A percentile compares a stretch with the other conserved stretches of the same genome.
Evolutionary conservation across 805 yeast species (phyloP).

Genomic region (Dipodascus geniculatus): DNA sequence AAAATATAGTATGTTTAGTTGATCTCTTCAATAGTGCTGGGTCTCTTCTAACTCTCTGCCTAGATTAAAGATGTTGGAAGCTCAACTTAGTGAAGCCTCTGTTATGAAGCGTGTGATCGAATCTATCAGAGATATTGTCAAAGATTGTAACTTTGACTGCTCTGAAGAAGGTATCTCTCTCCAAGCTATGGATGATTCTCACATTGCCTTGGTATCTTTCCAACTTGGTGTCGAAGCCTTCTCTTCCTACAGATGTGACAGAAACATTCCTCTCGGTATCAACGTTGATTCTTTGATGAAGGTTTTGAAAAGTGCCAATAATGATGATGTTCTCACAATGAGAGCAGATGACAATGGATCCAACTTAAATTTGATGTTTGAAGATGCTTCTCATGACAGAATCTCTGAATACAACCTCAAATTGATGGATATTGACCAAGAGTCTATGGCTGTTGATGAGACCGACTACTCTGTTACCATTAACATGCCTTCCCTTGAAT

Average conservation of each 20-base stretch:
- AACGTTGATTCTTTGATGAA: conserved; percentile 81
- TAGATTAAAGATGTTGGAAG: conserved; percentile 71
- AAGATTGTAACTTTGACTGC: conserved; percentile 92
- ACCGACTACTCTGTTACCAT: conserved; percentile 81
- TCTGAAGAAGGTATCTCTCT: conserved; percentile 90
- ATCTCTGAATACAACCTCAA: conserved; percentile 85
- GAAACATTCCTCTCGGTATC: conserved; percentile 82
- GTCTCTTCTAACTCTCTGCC: not conserved
- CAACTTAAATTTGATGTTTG: conserved; percentile 68
- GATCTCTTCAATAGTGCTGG: too few species aligned
- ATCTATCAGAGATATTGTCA: conserved; percentile 88
- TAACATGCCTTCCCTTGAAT: conserved; percentile 78
- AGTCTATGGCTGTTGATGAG: conserved; percentile 85
- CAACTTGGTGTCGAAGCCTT: conserved; percentile 83
- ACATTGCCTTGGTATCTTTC: conserved; percentile 83
- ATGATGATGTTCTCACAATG: conserved; percentile 75
- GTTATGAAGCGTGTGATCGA: conserved; percentile 86
- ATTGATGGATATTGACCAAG: conserved; percentile 94
- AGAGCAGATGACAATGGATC: conserved; percentile 87
- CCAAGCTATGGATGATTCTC: conserved; percentile 95
- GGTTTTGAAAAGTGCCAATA: conserved; percentile 82
- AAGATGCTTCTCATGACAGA: conserved; percentile 82
- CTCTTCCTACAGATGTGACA: conserved; percentile 88
- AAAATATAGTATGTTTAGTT: too few species aligned
- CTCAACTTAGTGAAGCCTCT: conserved; percentile 87